Percentiles rank a stretch among this genome's conserved stretches.
phyloP scores from a whole-genome alignment of 768 basidiomycete species.

The Candolleomyces eurysporus region DNA sequence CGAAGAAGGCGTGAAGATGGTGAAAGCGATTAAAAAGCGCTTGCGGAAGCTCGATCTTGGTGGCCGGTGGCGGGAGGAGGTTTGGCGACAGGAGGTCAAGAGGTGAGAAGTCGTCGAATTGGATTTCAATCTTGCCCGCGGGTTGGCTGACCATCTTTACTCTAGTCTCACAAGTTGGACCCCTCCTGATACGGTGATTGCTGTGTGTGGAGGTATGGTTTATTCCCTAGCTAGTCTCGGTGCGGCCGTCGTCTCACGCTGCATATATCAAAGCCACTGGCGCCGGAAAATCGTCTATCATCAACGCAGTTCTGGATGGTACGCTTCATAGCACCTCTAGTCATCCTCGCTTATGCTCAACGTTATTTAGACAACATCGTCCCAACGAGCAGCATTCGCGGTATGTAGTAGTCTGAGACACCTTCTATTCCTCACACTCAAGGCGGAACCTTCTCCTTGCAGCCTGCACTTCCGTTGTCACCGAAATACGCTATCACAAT shows the following conservation, averaged over 20 bases:
- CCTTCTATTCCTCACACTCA: neutral
- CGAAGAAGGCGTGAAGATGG: conserved; percentile 51
- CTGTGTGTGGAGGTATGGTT: conserved; percentile 10
- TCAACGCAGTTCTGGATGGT: conserved; percentile 64
- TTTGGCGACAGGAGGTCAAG: no score
- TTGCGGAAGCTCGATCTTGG: conserved; percentile 24
- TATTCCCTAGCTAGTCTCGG: neutral
- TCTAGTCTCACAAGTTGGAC: no score
- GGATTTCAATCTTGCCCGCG: no score
- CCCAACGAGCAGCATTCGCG: conserved; percentile 64
- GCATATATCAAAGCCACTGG: conserved; percentile 43
- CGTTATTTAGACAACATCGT: conserved; percentile 50
- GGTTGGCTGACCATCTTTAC: no score
- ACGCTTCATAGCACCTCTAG: conserved; percentile 3
- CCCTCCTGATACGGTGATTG: no score
- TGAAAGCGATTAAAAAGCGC: conserved; percentile 40
- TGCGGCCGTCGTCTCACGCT: neutral
- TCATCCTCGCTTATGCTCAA: conserved; percentile 1
- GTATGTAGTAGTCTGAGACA: conserved; percentile 25
- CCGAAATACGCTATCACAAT: conserved; percentile 53
- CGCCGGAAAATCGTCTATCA: conserved; percentile 57
- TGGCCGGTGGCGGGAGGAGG: no score
- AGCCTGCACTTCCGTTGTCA: conserved; percentile 68
- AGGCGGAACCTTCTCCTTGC: neutral
- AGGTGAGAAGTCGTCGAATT: no score